Evolutionary conservation across 345 rosid species (phyloP).

Genomic region (Eucalyptus paniculata): DNA sequence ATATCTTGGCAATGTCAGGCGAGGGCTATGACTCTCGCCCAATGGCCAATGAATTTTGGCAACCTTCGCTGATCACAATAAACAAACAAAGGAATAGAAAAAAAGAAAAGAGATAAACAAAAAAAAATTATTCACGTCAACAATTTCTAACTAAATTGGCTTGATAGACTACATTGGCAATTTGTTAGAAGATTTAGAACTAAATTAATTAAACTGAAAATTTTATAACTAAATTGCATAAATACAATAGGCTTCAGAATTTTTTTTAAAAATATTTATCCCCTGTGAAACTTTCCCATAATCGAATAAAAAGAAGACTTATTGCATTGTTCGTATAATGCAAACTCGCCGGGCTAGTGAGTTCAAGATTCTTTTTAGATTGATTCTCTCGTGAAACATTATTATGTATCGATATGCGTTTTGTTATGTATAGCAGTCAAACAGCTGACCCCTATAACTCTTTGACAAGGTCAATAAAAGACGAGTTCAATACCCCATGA

Average conservation of each 20-base stretch:
- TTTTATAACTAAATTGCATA: neutral
- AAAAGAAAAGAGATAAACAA: neutral
- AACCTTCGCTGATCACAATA: neutral
- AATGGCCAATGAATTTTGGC: neutral
- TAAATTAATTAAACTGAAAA: neutral
- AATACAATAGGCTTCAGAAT: fast-evolving
- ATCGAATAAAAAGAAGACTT: neutral
- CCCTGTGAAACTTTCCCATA: neutral
- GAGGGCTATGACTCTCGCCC: neutral
- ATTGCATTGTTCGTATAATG: neutral
- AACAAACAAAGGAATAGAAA: neutral
- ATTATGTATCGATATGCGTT: neutral
- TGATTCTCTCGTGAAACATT: neutral
- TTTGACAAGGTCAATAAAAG: neutral
- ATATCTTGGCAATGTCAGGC: neutral
- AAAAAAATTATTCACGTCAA: neutral
- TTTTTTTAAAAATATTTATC: neutral
- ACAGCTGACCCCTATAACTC: neutral
- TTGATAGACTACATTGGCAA: too few relatives aligned
- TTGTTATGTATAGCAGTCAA: neutral
- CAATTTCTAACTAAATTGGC: too few relatives aligned
- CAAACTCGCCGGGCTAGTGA: neutral
- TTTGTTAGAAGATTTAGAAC: fast-evolving
- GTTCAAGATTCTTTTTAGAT: neutral
- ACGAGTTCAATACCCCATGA: neutral